A percentile compares a stretch with the other conserved stretches of the same genome.
Conservation (phyloP, 768 basidiomycete genomes). For the Paxillus involutus region DNA sequence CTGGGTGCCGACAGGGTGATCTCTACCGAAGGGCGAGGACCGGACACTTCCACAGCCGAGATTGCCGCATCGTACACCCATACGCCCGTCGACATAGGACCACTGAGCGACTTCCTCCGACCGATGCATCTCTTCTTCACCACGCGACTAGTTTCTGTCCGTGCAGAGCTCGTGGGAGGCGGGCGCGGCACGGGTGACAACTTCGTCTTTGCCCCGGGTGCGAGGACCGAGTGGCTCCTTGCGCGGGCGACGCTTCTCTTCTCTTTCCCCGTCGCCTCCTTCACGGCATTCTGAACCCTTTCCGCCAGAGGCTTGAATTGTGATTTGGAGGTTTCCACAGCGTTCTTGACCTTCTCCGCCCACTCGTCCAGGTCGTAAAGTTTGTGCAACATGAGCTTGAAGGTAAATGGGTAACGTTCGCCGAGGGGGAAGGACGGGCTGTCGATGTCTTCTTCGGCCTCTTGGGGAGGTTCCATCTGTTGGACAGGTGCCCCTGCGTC, state of each 20-base stretch:
- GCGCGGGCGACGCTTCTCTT: conserved; percentile 25
- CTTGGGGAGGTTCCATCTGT: conserved; percentile 11
- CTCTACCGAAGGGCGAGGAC: conserved; percentile 17
- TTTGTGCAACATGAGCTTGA: conserved; percentile 67
- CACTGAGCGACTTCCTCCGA: conserved; percentile 45
- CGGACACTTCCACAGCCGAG: conserved; percentile 39
- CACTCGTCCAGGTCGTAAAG: conserved; percentile 62
- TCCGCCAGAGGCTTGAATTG: conserved; percentile 58
- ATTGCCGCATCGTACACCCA: conserved; percentile 57
- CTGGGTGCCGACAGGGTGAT: conserved; percentile 16
- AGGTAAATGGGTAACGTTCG: conserved; percentile 54
- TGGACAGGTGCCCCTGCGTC: background rate
- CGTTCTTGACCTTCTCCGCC: conserved; percentile 52
- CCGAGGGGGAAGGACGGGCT: conserved; percentile 43
- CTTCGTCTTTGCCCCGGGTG: conserved; percentile 16
- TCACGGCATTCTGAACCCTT: conserved; percentile 16
- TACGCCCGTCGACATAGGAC: conserved; percentile 26
- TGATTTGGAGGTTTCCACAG: conserved; percentile 51
- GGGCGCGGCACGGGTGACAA: background rate
- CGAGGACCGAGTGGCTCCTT: conserved; percentile 35
- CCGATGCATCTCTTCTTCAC: conserved; percentile 60
- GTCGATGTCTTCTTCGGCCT: conserved; percentile 24
- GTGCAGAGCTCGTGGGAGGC: conserved; percentile 1
- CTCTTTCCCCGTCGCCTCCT: conserved; percentile 17
- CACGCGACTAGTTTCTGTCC: conserved; percentile 27